Evolutionary conservation across 768 basidiomycete species (phyloP).

Genomic region (Agaricus subrufescens): DNA sequence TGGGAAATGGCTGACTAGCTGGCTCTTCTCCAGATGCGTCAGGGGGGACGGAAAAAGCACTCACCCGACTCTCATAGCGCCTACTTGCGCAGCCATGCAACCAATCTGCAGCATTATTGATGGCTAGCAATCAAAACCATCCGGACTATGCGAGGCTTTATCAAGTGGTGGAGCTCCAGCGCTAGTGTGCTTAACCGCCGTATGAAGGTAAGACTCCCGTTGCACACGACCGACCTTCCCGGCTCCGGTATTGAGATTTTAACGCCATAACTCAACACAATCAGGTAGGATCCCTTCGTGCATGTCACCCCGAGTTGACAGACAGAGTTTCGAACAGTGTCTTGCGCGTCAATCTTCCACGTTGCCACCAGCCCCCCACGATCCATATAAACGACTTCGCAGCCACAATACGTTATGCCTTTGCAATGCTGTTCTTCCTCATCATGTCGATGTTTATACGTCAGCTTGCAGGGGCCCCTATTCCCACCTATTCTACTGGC

Average conservation of each 20-base stretch:
- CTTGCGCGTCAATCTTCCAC: neutral
- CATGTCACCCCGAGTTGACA: no score
- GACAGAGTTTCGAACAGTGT: no score
- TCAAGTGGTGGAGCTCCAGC: neutral
- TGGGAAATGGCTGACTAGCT: no score
- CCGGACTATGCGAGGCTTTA: neutral
- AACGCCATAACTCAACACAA: neutral
- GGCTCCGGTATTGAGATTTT: neutral
- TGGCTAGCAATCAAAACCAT: no score
- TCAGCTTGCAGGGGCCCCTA: neutral
- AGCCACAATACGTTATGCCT: neutral
- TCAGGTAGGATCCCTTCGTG: neutral
- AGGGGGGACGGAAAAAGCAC: no score
- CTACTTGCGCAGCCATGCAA: no score
- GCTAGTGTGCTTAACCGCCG: neutral
- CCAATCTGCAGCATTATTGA: no score
- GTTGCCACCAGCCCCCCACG: neutral
- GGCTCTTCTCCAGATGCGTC: no score
- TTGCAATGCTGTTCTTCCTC: neutral
- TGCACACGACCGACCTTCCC: neutral
- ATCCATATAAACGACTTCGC: neutral
- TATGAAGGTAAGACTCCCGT: neutral
- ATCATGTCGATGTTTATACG: neutral
- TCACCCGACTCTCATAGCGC: no score
- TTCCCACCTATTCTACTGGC: neutral